These are phyloP conservation scores for Mucor circinelloides DNA, from an alignment of 371 early-diverging fungal genomes.

Conservation along the genomic window DNA sequence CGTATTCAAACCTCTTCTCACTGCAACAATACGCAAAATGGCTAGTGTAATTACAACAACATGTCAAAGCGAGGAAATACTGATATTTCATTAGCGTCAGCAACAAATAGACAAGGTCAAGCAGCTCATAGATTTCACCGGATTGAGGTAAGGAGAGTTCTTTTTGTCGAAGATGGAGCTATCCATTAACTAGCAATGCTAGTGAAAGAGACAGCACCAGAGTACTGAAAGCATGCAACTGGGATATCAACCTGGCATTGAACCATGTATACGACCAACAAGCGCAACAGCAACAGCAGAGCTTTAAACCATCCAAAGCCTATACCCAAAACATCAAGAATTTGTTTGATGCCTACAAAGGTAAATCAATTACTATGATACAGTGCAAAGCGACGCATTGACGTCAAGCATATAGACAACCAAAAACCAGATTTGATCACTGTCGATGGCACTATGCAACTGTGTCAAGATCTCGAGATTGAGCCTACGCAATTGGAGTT, in stretches of 20 bases:
- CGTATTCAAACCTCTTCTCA: neutral
- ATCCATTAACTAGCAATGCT: neutral
- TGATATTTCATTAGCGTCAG: conserved; percentile 1
- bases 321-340: conserved; percentile 36
- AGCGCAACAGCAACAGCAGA: conserved; percentile 1
- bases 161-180: neutral
- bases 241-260: conserved; percentile 72
- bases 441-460: conserved; percentile 75
- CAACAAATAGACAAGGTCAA: conserved; percentile 51
- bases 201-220: conserved; percentile 61
- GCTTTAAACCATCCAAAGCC: neutral
- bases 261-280: conserved; percentile 56
- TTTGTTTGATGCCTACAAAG: conserved; percentile 75
- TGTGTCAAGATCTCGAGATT: conserved; percentile 73
- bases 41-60: neutral
- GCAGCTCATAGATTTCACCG: conserved; percentile 55
- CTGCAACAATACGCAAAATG: neutral
- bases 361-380: conserved; percentile 25
- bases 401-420: conserved; percentile 40
- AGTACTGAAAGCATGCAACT: conserved; percentile 55
- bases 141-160: conserved; percentile 53
- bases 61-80: neutral
- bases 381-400: neutral
- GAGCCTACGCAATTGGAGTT: conserved; percentile 80
- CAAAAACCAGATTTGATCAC: conserved; percentile 69